Conservation (phyloP, 2,329 filamentous ascomycete genomes). For the Colletotrichum cuscutae region DNA sequence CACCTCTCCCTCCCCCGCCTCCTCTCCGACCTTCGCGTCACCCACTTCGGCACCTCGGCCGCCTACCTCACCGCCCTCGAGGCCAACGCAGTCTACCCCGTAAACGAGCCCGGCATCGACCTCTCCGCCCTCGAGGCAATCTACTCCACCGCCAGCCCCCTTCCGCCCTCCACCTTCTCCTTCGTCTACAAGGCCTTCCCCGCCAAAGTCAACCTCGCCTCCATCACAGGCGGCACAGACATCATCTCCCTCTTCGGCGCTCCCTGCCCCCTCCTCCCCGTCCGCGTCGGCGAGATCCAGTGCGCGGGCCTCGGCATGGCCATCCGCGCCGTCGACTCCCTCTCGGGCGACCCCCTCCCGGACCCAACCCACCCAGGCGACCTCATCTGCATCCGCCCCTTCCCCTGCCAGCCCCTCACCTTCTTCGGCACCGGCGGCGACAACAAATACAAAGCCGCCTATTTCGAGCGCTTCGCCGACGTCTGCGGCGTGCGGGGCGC, state of each 20-base stretch:
- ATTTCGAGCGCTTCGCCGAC: conserved; percentile 83
- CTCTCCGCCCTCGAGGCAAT: conserved; percentile 80
- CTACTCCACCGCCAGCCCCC: conserved; percentile 92
- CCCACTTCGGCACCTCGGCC: conserved; percentile 94
- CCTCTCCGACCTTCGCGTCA: conserved; percentile 83
- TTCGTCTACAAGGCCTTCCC: conserved; percentile 91
- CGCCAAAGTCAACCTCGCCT: conserved; percentile 82
- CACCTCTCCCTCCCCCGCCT: conserved; percentile 85
- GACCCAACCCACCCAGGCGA: conserved; percentile 79
- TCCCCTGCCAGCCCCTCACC: conserved; percentile 89
- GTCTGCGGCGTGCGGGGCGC: conserved; percentile 49
- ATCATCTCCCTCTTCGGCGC: conserved; percentile 96
- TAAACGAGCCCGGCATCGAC: conserved; percentile 61
- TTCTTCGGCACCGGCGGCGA: conserved; percentile 84
- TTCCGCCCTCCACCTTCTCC: conserved; percentile 91
- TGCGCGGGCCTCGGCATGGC: conserved; percentile 83
- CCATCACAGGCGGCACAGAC: conserved; percentile 95
- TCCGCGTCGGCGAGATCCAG: conserved; percentile 80
- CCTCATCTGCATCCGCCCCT: conserved; percentile 85
- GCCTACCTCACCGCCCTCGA: conserved; percentile 94
- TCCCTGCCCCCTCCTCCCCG: conserved; percentile 80
- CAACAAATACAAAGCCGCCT: conserved; percentile 82
- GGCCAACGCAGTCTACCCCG: conserved; percentile 75
- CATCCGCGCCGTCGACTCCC: conserved; percentile 69
- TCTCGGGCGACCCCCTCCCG: conserved; percentile 64